Evolutionary conservation across 208 protist genomes (phyloP).

Genomic region (Wallacemonas sp.): DNA sequence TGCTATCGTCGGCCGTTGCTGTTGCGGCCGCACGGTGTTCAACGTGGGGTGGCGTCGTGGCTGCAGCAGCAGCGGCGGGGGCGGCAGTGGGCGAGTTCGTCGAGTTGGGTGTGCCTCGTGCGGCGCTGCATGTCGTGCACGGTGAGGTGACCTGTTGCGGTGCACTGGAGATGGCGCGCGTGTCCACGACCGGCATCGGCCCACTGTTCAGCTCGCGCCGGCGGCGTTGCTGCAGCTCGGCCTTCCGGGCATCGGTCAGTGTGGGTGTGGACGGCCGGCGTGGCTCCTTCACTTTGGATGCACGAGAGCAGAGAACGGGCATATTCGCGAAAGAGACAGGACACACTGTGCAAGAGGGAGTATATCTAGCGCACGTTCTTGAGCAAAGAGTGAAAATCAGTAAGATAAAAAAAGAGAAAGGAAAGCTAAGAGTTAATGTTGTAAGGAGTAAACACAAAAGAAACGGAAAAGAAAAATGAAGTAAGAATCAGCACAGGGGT

Average conservation of each 20-base stretch:
- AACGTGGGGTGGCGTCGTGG: background rate
- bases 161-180: background rate
- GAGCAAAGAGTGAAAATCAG: background rate
- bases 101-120: background rate
- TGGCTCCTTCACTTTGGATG: slow-evolving; percentile 27
- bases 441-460: background rate
- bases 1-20: background rate
- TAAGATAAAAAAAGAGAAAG: slow-evolving; percentile 20
- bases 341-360: background rate
- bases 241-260: slow-evolving; percentile 30
- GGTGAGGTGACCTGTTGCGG: background rate
- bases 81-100: background rate
- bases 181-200: slow-evolving; percentile 8
- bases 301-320: slow-evolving; percentile 12
- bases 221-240: slow-evolving; percentile 28
- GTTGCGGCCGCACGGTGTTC: background rate
- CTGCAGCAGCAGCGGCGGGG: background rate
- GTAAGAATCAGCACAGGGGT: background rate
- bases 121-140: background rate
- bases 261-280: slow-evolving; percentile 12
- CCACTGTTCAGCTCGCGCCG: slow-evolving; percentile 13
- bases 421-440: too few relatives aligned
- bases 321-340: background rate
- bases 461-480: background rate
- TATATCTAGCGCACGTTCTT: background rate